Conservation (phyloP, 352 stramenopile species). For the Globisporangium canariense region DNA sequence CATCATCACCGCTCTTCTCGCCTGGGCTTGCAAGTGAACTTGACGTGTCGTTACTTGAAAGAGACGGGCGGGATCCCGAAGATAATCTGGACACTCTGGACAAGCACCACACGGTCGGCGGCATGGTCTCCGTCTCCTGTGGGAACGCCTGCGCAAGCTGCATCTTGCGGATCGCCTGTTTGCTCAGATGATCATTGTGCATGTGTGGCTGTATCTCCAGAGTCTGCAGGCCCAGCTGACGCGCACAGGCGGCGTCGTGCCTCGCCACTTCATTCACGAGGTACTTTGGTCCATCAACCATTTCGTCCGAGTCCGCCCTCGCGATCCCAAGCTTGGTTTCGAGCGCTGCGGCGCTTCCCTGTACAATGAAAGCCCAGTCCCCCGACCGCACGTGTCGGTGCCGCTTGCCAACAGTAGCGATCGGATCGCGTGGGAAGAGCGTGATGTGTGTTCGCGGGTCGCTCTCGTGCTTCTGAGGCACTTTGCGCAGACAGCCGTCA, state of each 20-base stretch:
- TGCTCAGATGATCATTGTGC: slow-evolving; percentile 1
- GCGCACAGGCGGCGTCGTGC: slow-evolving; percentile 4
- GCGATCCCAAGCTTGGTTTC: slow-evolving; percentile 11
- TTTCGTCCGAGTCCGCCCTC: slow-evolving; percentile 19
- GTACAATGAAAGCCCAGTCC: slow-evolving; percentile 30
- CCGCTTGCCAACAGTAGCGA: slow-evolving; percentile 16
- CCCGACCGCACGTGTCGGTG: slow-evolving; percentile 20
- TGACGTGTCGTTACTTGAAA: background rate
- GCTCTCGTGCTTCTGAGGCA: slow-evolving; percentile 12
- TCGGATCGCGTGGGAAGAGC: slow-evolving; percentile 33
- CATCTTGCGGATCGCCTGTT: slow-evolving; percentile 14
- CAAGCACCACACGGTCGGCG: slow-evolving; percentile 20
- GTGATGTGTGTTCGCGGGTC: slow-evolving; percentile 38
- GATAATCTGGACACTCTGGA: background rate
- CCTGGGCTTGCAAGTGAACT: background rate
- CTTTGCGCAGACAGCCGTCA: slow-evolving; percentile 34
- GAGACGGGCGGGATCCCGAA: background rate
- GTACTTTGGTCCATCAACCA: slow-evolving; percentile 7
- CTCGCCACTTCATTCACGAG: slow-evolving; percentile 3
- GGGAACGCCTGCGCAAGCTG: slow-evolving; percentile 11
- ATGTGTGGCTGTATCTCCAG: background rate
- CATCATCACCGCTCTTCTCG: background rate
- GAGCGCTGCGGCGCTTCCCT: slow-evolving; percentile 21
- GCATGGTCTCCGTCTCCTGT: slow-evolving; percentile 8
- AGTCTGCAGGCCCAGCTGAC: background rate